Evolutionary conservation across 768 basidiomycete species (phyloP).

Genomic region (Russula lepida): DNA sequence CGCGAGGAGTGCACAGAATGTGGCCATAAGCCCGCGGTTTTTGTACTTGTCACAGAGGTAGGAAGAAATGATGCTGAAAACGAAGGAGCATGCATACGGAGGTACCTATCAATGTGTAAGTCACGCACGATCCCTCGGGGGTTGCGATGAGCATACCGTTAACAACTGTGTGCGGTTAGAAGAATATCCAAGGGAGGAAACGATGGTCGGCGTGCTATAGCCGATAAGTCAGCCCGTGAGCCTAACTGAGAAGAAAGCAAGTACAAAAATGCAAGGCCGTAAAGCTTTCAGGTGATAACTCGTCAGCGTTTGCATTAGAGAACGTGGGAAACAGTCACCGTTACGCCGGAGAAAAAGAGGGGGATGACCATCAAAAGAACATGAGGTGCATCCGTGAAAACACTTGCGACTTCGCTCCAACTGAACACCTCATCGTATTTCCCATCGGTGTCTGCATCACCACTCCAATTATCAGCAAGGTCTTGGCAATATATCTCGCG

Average conservation of each 20-base stretch:
- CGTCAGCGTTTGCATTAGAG: neutral
- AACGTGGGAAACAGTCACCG: constrained; percentile 29
- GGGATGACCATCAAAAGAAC: constrained; percentile 43
- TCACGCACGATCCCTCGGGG: neutral
- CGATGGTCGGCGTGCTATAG: constrained; percentile 25
- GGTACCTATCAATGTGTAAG: constrained; percentile 22
- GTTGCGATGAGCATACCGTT: constrained; percentile 10
- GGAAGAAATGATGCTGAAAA: constrained; percentile 16
- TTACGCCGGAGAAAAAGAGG: constrained; percentile 45
- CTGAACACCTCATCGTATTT: constrained; percentile 40
- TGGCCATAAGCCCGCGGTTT: constrained; percentile 16
- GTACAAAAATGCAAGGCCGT: constrained; percentile 25
- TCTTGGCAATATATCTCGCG: constrained; percentile 32
- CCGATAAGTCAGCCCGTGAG: neutral
- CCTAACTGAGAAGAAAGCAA: neutral
- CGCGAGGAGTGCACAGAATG: constrained; percentile 11
- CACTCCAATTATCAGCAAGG: constrained; percentile 27
- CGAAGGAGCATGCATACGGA: constrained; percentile 27
- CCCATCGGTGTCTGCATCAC: constrained; percentile 33
- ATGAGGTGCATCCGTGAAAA: constrained; percentile 43
- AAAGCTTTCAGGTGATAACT: constrained; percentile 12
- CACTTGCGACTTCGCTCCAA: constrained; percentile 46
- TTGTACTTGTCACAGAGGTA: constrained; percentile 20
- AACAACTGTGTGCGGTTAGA: constrained; percentile 27
- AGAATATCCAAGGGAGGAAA: constrained; percentile 26